Base-by-base conservation (phyloP, 371 early-diverging fungal genomes). In the Blakeslea trispora region DNA sequence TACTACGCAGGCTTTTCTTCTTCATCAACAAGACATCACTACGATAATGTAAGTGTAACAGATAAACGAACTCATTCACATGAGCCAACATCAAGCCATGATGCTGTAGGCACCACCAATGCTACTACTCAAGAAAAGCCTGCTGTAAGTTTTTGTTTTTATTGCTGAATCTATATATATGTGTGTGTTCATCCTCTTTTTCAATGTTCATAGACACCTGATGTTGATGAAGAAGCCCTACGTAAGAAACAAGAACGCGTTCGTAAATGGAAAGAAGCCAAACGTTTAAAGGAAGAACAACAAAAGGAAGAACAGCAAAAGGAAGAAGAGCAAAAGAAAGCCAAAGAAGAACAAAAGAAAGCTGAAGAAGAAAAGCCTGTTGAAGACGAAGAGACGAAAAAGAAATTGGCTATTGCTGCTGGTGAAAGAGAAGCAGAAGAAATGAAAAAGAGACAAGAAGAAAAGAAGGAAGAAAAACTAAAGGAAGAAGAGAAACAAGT, bases 241-340 rank as follows among this genome's bases (percentile, higher is more conserved):
- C 81, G 86, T 34, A 83, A 85, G 60, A 68, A 91, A 19, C 77
- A 83, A 48, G 90, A 90, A 63, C 72, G 86, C 32, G 74, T 91
- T n/a, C 84, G 86, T 66, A 80, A 86, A 63, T 90, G 90, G 87
- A 65, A 82, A 53, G 86, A 88, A 46, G 76, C 71, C 13, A 77
- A 82, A 57, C 69, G 70, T 17, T 76, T 73, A 19, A 73, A 71
- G 18, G 81, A 74, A 21, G 68, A 61, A 50, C 56, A 61, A 50
- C 56, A 63, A 45, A 56, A 53, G 28, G 28, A 3, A 28, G 7
- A 28, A 28, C 7, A 5, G 28, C 3, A 28, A 28, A 28, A 28
- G 7, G 28, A 55, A 23, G 64, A 59, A 39, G 50, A 52, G 15
- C 18, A 45, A 53, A 23, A 43, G 28, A 28, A 28, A 28, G 28